Evolutionary conservation across 2,329 filamentous ascomycete genomes (phyloP), one percentile per base, ranked within the genome.

Genomic region (Mollisia scopiformis): DNA sequence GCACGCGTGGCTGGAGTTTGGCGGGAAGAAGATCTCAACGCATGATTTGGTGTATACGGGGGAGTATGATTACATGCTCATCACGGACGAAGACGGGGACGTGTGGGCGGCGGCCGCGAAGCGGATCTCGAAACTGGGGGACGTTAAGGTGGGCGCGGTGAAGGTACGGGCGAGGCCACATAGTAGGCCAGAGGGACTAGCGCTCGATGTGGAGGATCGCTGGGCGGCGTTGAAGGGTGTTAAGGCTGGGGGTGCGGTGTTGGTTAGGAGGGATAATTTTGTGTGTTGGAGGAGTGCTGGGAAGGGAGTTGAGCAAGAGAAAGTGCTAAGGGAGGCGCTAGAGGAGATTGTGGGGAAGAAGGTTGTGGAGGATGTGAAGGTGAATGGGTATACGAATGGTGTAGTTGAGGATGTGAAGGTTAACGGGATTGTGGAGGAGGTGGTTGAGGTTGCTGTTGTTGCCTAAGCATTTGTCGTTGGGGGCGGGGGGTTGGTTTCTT

Each of bases 1-100:
- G 8, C 70, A 72, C 62, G 65, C 62, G 1, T 71, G 69, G 70
- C 11, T 71, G 1, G 54, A 67, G 19, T 37, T 47, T 7, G 52
- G 46, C 13, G 61, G 57, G 3, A 52, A 57, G 5, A 59, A 30
- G n/a, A 28, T 61, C 10, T 70, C 68, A 4, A 70, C 69, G 8
- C 67, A 68, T 39, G 69, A 72, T 56, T 50, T 71, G 13, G 55
- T 60, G 23, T 30, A 35, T 28, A 21, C 11, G 2, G 49, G 49
- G 2, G 28, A 51, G 3, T 30, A 41, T 21, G 46, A 39, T 1
- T 68, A 68, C 21, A 37, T 55, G 14, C 57, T 69, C 8, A 63
- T 69, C 23, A 69, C 64, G 0, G 64, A 68, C 23, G 37, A 33
- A 19, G 51, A 63, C 25, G 66, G 67, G 7, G 31, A 25, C 2